phyloP scores from a whole-genome alignment of 495 filamentous ascomycete genomes.

The Bathelium albidoporum region DNA sequence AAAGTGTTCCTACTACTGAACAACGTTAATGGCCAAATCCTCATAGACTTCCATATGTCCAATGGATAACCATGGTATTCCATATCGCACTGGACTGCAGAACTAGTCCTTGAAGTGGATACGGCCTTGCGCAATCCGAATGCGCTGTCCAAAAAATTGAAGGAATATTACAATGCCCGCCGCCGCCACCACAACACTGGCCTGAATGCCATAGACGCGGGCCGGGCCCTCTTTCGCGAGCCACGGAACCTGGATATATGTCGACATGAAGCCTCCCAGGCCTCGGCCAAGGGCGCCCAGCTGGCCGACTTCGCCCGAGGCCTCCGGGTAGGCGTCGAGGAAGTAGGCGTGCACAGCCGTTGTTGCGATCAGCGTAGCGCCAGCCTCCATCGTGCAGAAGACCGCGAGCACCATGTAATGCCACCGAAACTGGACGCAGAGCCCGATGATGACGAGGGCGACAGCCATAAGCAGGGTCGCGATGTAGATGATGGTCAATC shows the following conservation, averaged over 20 bases:
- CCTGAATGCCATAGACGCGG: conserved; percentile 10
- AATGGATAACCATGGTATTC: neutral
- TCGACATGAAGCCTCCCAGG: conserved; percentile 11
- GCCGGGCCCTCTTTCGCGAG: conserved; percentile 5
- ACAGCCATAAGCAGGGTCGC: neutral
- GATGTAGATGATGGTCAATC: conserved; percentile 4
- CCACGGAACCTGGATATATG: conserved; percentile 12
- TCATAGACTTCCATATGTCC: neutral
- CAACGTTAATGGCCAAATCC: neutral
- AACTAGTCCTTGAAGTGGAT: conserved; percentile 5
- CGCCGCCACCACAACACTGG: conserved; percentile 6
- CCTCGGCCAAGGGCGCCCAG: neutral
- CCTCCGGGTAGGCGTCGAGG: conserved; percentile 27
- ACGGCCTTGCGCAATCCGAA: conserved; percentile 7
- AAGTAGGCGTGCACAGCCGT: conserved; percentile 26
- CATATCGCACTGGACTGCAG: neutral
- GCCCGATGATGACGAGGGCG: neutral
- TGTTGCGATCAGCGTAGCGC: neutral
- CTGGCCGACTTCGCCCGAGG: conserved; percentile 20
- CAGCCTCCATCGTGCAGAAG: neutral
- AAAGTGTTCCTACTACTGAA: neutral
- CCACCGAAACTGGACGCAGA: neutral
- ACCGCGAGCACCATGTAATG: conserved; percentile 7
- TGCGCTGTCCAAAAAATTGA: conserved; percentile 11
- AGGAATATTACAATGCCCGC: conserved; percentile 4